Evolutionary conservation across 1,284 basidiomycete species (phyloP), one percentile per base, ranked within the genome.

Genomic region (Puccinia horiana): DNA sequence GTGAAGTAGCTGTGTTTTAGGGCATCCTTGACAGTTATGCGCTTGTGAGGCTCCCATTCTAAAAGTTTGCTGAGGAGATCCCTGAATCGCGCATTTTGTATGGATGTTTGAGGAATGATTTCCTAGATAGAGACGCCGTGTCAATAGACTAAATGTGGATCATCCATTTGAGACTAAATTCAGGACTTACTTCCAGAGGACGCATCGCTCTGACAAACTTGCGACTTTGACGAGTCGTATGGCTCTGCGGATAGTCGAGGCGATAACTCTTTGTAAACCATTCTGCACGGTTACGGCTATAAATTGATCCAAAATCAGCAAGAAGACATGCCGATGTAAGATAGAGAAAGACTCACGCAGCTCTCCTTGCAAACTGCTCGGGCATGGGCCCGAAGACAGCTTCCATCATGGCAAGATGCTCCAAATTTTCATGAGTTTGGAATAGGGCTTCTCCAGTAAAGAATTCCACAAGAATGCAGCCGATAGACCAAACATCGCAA

Each of bases 331-430:
- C 26, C 42, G 32, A 40, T 37, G 12, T 23, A 23, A 29, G 11
- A 37, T 20, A 14, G 37, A 16, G 23, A 61, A 35, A 37, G 14
- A 85, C 87, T 84, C 81, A 87, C 87, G 87, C 86, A 69, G 89
- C 89, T 75, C 87, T 87, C 29, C 88, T 86, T 1, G 88, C 84
- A 87, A 96, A 95, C 5, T 92, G 91, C 67, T 92, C 91, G 0
- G 96, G 95, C 92, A 99, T 96, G 88, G 92, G 93, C 83, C 96
- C 97, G 91, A 99, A 96, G 49, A 99, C 97, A 84, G 93, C 92
- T 88, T 99, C 96, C 97, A 99, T 99, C 97, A 99, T 99, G 63
- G 97, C 97, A 9, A 99, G 91, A 87, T 99, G 97, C 87, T 99
- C 97, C 16, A 99, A 90, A 87, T 99, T 99, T 88, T 99, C 96